Evolutionary conservation across 352 stramenopile genomes (phyloP).

Genomic region (Elongisporangium prolatum): DNA sequence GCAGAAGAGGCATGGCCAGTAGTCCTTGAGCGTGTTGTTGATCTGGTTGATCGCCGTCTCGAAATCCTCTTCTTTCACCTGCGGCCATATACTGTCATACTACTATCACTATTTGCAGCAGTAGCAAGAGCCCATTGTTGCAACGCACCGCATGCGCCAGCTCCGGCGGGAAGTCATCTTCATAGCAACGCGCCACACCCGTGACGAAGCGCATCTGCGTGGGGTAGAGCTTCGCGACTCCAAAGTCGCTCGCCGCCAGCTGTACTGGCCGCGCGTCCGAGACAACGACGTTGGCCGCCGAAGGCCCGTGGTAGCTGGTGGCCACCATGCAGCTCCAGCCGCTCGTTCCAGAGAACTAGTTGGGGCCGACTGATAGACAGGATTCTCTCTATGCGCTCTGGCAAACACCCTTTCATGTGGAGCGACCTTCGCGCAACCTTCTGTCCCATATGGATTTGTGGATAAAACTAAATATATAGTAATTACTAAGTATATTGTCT

Average conservation of each 20-base stretch:
- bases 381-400: not conserved
- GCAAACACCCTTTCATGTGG: slow-evolving; percentile 11
- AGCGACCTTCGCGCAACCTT: slow-evolving; percentile 11
- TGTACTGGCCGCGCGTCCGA: slow-evolving; percentile 5
- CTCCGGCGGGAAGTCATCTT: slow-evolving; percentile 65
- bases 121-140: not conserved
- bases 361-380: not conserved
- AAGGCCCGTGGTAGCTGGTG: slow-evolving; percentile 24
- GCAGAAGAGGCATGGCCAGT: slow-evolving; percentile 76
- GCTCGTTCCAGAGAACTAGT: not conserved
- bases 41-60: slow-evolving; percentile 76
- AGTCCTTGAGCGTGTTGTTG: slow-evolving; percentile 82
- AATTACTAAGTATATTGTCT: too few species aligned
- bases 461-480: not conserved
- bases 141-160: slow-evolving; percentile 36
- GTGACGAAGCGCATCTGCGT: slow-evolving; percentile 66
- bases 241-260: slow-evolving; percentile 22
- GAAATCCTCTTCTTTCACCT: slow-evolving; percentile 58
- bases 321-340: slow-evolving; percentile 14
- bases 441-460: not conserved
- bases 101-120: too few species aligned
- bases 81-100: not conserved
- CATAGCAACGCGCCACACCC: slow-evolving; percentile 61
- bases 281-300: slow-evolving; percentile 17
- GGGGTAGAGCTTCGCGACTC: slow-evolving; percentile 43